These are phyloP conservation scores for Toxicodendron radicans DNA, from an alignment of 345 rosid genomes.

Conservation along the genomic window DNA sequence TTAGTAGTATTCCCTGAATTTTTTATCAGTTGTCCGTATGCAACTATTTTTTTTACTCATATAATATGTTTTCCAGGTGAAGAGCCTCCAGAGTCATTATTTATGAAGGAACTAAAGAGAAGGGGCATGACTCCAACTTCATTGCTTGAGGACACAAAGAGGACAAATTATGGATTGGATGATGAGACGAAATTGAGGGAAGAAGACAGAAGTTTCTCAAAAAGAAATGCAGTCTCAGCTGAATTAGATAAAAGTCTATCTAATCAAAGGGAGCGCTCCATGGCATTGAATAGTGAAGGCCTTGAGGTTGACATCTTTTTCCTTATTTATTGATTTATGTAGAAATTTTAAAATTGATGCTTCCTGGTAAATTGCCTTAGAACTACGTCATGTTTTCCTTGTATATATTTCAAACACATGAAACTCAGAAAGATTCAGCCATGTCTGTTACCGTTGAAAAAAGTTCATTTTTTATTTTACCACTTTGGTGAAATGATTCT, in stretches of 20 bases:
- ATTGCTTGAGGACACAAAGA: slow-evolving; percentile 65
- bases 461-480: not conserved
- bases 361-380: not conserved
- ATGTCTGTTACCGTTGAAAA: not conserved
- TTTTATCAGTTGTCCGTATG: not conserved
- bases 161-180: slow-evolving; percentile 42
- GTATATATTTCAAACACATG: not conserved
- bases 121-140: slow-evolving; percentile 94
- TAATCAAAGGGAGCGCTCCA: slow-evolving; percentile 82
- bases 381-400: not conserved
- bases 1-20: not conserved
- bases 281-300: slow-evolving; percentile 96
- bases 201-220: slow-evolving; percentile 47
- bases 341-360: not conserved
- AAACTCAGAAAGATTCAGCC: not conserved
- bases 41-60: slow-evolving; percentile 13
- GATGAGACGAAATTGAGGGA: slow-evolving; percentile 53
- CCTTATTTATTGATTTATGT: not conserved
- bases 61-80: slow-evolving; percentile 52
- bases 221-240: slow-evolving; percentile 66
- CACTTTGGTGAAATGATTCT: not conserved
- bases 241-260: slow-evolving; percentile 54
- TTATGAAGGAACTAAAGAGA: slow-evolving; percentile 88
- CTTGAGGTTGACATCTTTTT: slow-evolving; percentile 61
- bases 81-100: slow-evolving; percentile 90